These are phyloP conservation scores for Fusarium sp. DNA, from an alignment of 2,329 filamentous ascomycete species.

Conservation along the genomic window DNA sequence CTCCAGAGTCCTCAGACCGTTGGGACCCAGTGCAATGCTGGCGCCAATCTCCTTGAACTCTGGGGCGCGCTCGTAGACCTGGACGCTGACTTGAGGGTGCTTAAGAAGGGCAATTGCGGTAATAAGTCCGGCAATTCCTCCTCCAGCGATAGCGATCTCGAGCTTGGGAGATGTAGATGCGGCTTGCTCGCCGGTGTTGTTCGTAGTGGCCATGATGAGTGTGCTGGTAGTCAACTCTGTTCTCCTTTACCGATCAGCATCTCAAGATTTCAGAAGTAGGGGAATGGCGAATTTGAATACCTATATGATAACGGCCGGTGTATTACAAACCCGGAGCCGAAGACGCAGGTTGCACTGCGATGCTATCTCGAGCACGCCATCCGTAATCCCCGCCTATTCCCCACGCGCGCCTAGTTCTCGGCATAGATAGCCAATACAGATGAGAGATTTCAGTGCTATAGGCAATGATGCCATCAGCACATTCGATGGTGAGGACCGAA, in stretches of 20 bases:
- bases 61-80: slow-evolving; percentile 62
- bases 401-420: neutral
- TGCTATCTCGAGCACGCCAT: slow-evolving; percentile 14
- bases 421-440: neutral
- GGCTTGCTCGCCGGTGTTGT: neutral
- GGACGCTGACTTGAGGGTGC: slow-evolving; percentile 55
- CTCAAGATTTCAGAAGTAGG: neutral
- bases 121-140: slow-evolving; percentile 63
- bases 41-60: slow-evolving; percentile 50
- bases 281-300: neutral
- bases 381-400: slow-evolving; percentile 18
- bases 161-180: slow-evolving; percentile 38
- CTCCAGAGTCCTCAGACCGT: slow-evolving; percentile 64
- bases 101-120: slow-evolving; percentile 59
- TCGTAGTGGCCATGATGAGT: neutral
- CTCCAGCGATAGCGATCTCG: slow-evolving; percentile 60
- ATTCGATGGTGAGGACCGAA: neutral
- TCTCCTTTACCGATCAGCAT: neutral
- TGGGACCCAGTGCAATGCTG: slow-evolving; percentile 63
- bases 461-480: neutral
- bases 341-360: neutral
- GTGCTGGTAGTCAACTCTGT: neutral
- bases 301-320: neutral
- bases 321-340: slow-evolving; percentile 7
- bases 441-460: neutral